These are phyloP conservation scores for Arabidopsis lyrata DNA, from an alignment of 441 rosid genomes.

Conservation along the genomic window DNA sequence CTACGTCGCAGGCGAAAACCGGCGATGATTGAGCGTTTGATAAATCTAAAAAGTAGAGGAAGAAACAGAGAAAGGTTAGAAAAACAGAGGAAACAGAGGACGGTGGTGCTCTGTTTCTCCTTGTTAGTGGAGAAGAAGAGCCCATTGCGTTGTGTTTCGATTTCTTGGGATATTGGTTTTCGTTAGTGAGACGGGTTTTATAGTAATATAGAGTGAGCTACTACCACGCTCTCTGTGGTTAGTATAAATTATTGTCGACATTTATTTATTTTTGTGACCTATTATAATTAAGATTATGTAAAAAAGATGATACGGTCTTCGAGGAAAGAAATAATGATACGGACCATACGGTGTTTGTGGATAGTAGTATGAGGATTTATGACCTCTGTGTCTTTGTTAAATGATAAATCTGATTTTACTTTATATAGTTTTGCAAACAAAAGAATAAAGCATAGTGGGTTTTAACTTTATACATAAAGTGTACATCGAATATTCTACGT, in stretches of 20 bases:
- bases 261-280: not conserved
- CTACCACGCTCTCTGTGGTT: constrained; percentile 29
- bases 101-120: constrained; percentile 46
- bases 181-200: constrained; percentile 32
- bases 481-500: constrained; percentile 32
- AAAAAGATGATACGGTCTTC: constrained; percentile 29
- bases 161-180: constrained; percentile 7
- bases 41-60: constrained; percentile 1
- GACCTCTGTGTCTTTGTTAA: constrained; percentile 9
- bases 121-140: constrained; percentile 40
- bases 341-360: constrained; percentile 39
- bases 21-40: constrained; percentile 61
- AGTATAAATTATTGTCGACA: constrained; percentile 20
- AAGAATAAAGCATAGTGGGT: constrained; percentile 37
- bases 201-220: constrained; percentile 14
- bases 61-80: constrained; percentile 34
- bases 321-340: constrained; percentile 45
- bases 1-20: constrained; percentile 78
- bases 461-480: constrained; percentile 23
- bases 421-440: not conserved
- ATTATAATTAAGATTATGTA: constrained; percentile 29
- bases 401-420: constrained; percentile 1
- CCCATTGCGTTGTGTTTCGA: constrained; percentile 44
- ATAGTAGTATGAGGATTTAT: constrained; percentile 22
- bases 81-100: constrained; percentile 51